These are phyloP conservation scores for Nicotiana sylvestris DNA, from an alignment of 257 asterid species.

Conservation along the genomic window DNA sequence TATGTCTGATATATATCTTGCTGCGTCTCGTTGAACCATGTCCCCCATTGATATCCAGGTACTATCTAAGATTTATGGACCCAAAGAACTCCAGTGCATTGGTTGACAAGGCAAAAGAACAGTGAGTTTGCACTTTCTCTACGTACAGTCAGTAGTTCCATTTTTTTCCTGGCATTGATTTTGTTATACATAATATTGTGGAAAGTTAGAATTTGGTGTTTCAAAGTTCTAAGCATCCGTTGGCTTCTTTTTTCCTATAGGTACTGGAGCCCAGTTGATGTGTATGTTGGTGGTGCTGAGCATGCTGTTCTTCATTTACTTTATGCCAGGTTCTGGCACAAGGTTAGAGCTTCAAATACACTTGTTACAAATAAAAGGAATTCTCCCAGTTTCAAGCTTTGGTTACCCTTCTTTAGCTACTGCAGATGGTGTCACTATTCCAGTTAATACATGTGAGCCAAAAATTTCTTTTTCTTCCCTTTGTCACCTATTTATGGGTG, in stretches of 20 bases:
- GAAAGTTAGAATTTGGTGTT: not conserved
- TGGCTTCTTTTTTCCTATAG: slow-evolving; percentile 33
- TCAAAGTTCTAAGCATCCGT: not conserved
- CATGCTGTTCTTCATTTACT: slow-evolving; percentile 99
- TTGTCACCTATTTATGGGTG: not conserved
- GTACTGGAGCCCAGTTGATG: slow-evolving; percentile 99
- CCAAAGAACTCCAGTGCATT: slow-evolving; percentile 66
- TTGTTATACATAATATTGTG: not conserved
- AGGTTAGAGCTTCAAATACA: slow-evolving; percentile 43
- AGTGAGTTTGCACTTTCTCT: slow-evolving; percentile 32
- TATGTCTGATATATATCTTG: slow-evolving; percentile 3
- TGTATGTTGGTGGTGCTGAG: slow-evolving; percentile 98
- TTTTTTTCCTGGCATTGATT: slow-evolving; percentile 3
- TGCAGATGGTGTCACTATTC: not conserved
- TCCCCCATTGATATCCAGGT: slow-evolving; percentile 43
- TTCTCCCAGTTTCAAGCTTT: slow-evolving; percentile 5
- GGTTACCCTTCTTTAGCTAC: not conserved
- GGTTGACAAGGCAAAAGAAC: slow-evolving; percentile 88
- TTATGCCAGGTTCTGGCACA: slow-evolving; percentile 99
- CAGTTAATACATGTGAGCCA: not conserved
- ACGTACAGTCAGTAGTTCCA: not conserved
- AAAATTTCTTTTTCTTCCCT: not conserved
- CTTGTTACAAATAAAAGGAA: slow-evolving; percentile 8
- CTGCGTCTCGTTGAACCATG: not conserved
- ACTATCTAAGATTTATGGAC: slow-evolving; percentile 97